These are phyloP conservation scores for Macadamia integrifolia DNA, from an alignment of 164 flowering plant species.

Conservation along the genomic window DNA sequence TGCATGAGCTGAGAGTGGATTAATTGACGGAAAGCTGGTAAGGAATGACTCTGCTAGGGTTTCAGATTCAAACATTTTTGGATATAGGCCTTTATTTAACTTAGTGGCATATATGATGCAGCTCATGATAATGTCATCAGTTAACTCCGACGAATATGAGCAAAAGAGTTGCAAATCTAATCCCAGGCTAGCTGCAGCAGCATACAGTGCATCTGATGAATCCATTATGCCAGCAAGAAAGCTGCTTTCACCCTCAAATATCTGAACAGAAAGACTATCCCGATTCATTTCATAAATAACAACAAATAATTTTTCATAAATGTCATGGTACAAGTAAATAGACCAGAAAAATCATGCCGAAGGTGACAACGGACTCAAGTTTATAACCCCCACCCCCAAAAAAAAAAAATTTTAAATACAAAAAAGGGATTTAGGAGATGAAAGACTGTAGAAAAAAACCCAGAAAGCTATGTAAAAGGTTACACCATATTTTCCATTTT, in stretches of 20 bases:
- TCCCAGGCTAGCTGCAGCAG: slow-evolving; percentile 86
- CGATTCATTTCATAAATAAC: neutral
- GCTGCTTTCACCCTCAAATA: slow-evolving; percentile 78
- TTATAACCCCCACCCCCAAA: too few species aligned
- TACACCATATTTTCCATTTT: too few species aligned
- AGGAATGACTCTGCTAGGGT: slow-evolving; percentile 90
- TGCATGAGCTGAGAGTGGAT: slow-evolving; percentile 88
- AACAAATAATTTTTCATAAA: neutral
- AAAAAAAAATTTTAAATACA: too few species aligned
- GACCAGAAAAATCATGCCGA: too few species aligned
- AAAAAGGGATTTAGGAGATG: too few species aligned
- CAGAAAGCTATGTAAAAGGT: too few species aligned
- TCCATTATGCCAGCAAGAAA: slow-evolving; percentile 74
- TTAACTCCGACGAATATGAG: slow-evolving; percentile 68
- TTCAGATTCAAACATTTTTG: slow-evolving; percentile 82
- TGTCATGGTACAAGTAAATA: too few species aligned
- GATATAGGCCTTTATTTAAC: slow-evolving; percentile 35
- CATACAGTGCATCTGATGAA: slow-evolving; percentile 86
- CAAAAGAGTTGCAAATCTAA: slow-evolving; percentile 71
- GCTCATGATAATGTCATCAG: slow-evolving; percentile 72
- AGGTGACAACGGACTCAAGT: too few species aligned
- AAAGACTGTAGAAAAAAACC: too few species aligned
- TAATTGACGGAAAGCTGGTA: slow-evolving; percentile 77
- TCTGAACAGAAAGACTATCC: slow-evolving; percentile 30
- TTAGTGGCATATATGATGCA: slow-evolving; percentile 42